A percentile compares a stretch with the other conserved stretches of the same genome.
phyloP scores from a whole-genome alignment of 768 basidiomycete genomes.

The Amanita muscaria region DNA sequence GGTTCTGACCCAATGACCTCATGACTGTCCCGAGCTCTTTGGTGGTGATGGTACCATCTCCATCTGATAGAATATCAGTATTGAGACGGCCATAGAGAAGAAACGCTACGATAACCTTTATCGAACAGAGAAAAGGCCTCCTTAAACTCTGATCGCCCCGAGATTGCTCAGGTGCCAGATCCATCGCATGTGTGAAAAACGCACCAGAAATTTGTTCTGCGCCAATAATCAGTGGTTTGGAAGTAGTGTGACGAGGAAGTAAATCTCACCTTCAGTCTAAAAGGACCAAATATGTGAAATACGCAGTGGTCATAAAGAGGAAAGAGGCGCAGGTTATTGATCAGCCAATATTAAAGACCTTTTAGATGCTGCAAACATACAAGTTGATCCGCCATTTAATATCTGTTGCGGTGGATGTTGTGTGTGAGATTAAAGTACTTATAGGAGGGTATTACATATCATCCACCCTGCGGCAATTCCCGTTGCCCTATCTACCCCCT shows the following conservation, averaged over 20 bases:
- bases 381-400: constrained; percentile 8
- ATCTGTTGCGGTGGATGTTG: background rate
- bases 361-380: too few relatives aligned
- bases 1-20: constrained; percentile 9
- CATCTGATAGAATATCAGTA: background rate
- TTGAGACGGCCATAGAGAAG: background rate
- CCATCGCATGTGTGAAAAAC: background rate
- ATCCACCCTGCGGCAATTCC: constrained; percentile 3
- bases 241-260: background rate
- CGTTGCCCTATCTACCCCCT: too few relatives aligned
- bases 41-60: constrained; percentile 9
- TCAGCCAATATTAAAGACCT: too few relatives aligned
- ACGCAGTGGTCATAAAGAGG: too few relatives aligned
- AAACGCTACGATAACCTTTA: constrained; percentile 14
- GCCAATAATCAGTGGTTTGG: background rate
- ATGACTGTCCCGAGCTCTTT: constrained; percentile 8
- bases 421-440: too few relatives aligned
- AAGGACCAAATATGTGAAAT: too few relatives aligned
- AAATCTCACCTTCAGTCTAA: too few relatives aligned
- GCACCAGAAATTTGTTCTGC: constrained; percentile 19
- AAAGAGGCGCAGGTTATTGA: too few relatives aligned
- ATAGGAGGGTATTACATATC: too few relatives aligned
- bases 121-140: constrained; percentile 20
- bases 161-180: background rate
- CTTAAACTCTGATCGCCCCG: constrained; percentile 16